Conservation (phyloP, 2,329 filamentous ascomycete genomes). For the Penicillium sp. region DNA sequence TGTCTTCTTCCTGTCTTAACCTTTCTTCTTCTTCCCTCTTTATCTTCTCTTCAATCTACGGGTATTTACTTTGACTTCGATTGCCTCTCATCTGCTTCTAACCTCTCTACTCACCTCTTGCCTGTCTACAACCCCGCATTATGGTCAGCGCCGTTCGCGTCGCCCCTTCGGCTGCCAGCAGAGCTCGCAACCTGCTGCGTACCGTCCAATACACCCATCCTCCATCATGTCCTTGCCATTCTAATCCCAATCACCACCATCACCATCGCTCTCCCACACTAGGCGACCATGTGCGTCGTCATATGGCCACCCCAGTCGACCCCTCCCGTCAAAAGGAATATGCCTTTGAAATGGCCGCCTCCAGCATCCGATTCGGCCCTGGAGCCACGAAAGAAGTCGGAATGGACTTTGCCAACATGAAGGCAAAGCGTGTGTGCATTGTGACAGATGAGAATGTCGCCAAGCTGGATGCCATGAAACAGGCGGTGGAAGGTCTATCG, state of each 20-base stretch:
- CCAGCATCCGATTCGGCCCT: slow-evolving; percentile 84
- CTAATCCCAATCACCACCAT: slow-evolving; percentile 73
- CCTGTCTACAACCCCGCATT: no score
- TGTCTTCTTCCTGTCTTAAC: no score
- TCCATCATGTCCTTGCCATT: slow-evolving; percentile 82
- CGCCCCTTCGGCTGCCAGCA: slow-evolving; percentile 40
- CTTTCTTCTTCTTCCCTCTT: no score
- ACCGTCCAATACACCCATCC: slow-evolving; percentile 88
- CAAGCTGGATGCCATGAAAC: slow-evolving; percentile 78
- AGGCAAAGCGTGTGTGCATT: slow-evolving; percentile 75
- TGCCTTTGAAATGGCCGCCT: slow-evolving; percentile 97
- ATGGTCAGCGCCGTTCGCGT: no score
- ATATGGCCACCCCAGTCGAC: slow-evolving; percentile 69
- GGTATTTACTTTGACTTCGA: no score
- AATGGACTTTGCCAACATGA: slow-evolving; percentile 93
- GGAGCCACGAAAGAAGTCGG: slow-evolving; percentile 92
- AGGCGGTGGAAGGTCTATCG: slow-evolving; percentile 71
- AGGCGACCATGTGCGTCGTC: slow-evolving; percentile 48
- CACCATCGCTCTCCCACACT: slow-evolving; percentile 43
- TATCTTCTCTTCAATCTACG: no score
- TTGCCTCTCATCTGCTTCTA: no score
- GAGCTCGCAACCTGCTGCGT: slow-evolving; percentile 58
- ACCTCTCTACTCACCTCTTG: no score
- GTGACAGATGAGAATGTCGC: slow-evolving; percentile 80
- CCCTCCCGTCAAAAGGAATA: slow-evolving; percentile 75